Percentiles rank a stretch among this genome's conserved stretches.
Evolutionary conservation across 768 basidiomycete species (phyloP).

Genomic region (Boletus insuetus): DNA sequence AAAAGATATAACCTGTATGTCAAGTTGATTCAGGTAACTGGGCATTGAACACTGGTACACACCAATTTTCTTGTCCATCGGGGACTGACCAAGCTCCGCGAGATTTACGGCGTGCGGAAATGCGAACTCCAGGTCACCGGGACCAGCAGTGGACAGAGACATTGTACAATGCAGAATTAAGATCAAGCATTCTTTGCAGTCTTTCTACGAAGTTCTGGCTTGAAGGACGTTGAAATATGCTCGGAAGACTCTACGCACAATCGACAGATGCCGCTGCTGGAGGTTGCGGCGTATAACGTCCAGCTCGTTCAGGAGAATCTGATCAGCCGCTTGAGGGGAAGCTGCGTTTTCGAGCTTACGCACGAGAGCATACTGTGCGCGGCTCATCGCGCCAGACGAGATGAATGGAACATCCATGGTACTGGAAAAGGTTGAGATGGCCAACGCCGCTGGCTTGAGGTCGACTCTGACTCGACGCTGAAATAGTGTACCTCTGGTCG

Average conservation of each 20-base stretch:
- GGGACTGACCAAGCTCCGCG: slow-evolving; percentile 61
- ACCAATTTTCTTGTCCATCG: slow-evolving; percentile 71
- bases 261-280: slow-evolving; percentile 44
- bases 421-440: not conserved
- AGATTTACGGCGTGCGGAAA: slow-evolving; percentile 74
- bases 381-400: slow-evolving; percentile 74
- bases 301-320: slow-evolving; percentile 58
- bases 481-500: slow-evolving; percentile 16
- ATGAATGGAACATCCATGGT: slow-evolving; percentile 75
- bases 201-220: slow-evolving; percentile 41
- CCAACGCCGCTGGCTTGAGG: not conserved
- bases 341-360: slow-evolving; percentile 64
- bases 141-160: slow-evolving; percentile 40
- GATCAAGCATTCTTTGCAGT: slow-evolving; percentile 65
- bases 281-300: slow-evolving; percentile 53
- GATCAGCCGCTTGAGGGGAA: slow-evolving; percentile 59
- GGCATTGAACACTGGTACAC: slow-evolving; percentile 7
- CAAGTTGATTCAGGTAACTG: not conserved
- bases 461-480: not conserved
- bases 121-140: slow-evolving; percentile 62
- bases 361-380: slow-evolving; percentile 74
- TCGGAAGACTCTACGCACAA: slow-evolving; percentile 43
- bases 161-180: slow-evolving; percentile 69
- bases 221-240: slow-evolving; percentile 3
- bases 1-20: slow-evolving; percentile 71